phyloP scores from a whole-genome alignment of 75 land plant species.

The Pinus tabuliformis region DNA sequence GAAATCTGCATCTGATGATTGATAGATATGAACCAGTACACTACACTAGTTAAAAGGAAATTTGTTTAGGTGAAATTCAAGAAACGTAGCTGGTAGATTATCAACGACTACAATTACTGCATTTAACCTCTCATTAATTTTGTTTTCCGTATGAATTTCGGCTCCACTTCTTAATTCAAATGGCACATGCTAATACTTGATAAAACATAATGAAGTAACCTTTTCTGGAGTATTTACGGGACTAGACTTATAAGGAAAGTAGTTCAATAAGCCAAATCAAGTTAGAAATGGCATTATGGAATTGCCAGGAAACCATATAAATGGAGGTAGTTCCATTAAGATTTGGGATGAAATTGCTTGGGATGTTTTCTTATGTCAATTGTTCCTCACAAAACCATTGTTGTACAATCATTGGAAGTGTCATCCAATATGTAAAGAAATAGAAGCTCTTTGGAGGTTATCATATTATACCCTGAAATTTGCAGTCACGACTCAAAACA shows the following conservation, averaged over 20 bases:
- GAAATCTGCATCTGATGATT: not conserved
- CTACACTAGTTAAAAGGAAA: too few relatives aligned
- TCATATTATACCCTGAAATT: not conserved
- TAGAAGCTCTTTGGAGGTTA: not conserved
- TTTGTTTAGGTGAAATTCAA: not conserved
- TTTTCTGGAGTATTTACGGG: not conserved
- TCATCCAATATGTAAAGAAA: not conserved
- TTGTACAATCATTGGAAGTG: not conserved
- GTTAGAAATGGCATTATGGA: not conserved
- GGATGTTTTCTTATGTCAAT: not conserved
- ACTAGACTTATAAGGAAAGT: not conserved
- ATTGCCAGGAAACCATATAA: conserved; percentile 1
- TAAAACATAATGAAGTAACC: not conserved
- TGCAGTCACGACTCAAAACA: not conserved
- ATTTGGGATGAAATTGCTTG: not conserved
- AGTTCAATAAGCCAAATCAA: not conserved
- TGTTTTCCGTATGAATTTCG: not conserved
- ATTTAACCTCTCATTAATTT: not conserved
- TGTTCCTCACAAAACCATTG: not conserved
- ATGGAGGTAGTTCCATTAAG: not conserved
- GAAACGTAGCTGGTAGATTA: not conserved
- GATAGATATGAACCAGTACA: not conserved
- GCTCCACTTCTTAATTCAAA: not conserved
- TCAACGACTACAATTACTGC: not conserved
- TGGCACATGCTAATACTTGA: not conserved